Evolutionary conservation across 139 green algal species (phyloP).

Genomic region (Zygnema cylindricum): DNA sequence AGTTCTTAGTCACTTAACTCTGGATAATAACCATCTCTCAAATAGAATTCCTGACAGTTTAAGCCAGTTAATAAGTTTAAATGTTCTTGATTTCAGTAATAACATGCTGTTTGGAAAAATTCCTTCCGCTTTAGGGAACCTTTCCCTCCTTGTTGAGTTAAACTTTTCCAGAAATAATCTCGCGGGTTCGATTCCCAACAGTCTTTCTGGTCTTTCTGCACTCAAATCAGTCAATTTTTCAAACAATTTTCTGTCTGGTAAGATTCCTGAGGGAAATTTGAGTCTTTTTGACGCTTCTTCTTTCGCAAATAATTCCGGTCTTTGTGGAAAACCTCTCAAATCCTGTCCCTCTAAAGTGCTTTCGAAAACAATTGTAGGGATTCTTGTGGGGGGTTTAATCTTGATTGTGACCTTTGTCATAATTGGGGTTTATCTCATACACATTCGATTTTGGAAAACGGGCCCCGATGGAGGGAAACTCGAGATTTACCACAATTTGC

Average conservation of each 20-base stretch:
- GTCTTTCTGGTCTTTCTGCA: neutral
- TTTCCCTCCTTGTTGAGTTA: neutral
- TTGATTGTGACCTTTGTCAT: neutral
- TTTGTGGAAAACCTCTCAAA: neutral
- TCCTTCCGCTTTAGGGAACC: neutral
- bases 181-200: neutral
- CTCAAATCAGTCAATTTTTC: neutral
- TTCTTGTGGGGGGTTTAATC: neutral
- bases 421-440: neutral
- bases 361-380: neutral
- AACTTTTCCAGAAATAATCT: neutral
- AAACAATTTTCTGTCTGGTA: conserved; percentile 9
- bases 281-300: neutral
- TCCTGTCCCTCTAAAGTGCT: neutral
- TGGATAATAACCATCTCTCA: conserved; percentile 1
- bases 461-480: neutral
- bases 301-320: neutral
- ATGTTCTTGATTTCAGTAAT: neutral
- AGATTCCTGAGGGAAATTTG: neutral
- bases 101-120: conserved; percentile 22
- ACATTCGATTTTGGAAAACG: neutral
- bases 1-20: neutral
- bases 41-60: neutral
- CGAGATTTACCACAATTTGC: neutral
- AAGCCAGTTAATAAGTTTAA: neutral